These are phyloP conservation scores for Wickerhamiella australiensis DNA, from an alignment of 805 yeast genomes.

Conservation along the genomic window DNA sequence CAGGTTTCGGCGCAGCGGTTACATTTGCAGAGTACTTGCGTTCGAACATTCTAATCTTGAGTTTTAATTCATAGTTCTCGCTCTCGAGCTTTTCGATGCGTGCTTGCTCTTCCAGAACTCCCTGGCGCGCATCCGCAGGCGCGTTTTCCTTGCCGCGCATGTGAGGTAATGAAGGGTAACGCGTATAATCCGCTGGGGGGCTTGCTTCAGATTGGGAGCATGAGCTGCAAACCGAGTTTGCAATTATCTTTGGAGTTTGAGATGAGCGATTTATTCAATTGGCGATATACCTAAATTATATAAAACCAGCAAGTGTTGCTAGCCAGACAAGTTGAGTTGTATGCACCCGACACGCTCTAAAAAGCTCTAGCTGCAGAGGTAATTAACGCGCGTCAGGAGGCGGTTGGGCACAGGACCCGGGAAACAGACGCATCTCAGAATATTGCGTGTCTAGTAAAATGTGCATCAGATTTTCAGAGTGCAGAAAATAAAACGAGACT, in stretches of 20 bases:
- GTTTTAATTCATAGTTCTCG: conserved; percentile 5
- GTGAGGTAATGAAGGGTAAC: not conserved
- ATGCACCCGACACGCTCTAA: not conserved
- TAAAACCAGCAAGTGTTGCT: too few relatives aligned
- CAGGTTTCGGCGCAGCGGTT: not conserved
- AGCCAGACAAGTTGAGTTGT: too few relatives aligned
- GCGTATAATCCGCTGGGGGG: not conserved
- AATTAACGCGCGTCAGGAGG: not conserved
- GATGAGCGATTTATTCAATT: too few relatives aligned
- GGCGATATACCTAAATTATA: too few relatives aligned
- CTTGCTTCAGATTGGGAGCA: too few relatives aligned
- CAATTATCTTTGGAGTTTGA: too few relatives aligned
- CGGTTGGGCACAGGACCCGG: not conserved
- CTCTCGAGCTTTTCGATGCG: not conserved
- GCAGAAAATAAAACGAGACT: too few relatives aligned
- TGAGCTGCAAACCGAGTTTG: too few relatives aligned
- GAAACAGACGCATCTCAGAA: not conserved
- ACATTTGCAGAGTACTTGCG: not conserved
- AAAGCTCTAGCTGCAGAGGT: not conserved
- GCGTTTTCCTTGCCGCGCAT: conserved; percentile 7
- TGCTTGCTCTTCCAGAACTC: not conserved
- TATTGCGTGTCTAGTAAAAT: too few relatives aligned
- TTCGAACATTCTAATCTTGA: not conserved
- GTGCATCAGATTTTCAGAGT: too few relatives aligned
- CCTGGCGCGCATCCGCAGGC: not conserved